Evolutionary conservation across 1,284 basidiomycete species (phyloP), one percentile per base, ranked within the genome.

Genomic region (Phellopilus nigrolimitatus): DNA sequence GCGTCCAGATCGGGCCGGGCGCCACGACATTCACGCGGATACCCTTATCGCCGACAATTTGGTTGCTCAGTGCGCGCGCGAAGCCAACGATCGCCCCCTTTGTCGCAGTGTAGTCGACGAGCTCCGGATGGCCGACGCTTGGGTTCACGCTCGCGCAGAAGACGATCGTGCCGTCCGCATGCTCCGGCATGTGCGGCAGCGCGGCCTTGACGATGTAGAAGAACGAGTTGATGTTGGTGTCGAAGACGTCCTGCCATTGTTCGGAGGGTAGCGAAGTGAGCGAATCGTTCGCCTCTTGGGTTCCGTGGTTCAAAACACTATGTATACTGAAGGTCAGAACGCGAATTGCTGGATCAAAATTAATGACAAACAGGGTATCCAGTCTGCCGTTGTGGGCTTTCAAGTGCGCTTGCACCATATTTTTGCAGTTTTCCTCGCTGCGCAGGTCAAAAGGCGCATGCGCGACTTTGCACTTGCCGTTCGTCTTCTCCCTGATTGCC

Each of bases 251-350:
- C 42, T 70, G 64, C 77, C 76, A 80, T 55, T 80, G 76, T 54
- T 75, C 68, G 6, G 69, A 66, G 9, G 67, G 57, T 5, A 80
- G 64, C 3, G 73, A 66, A 12, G 67, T 61, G 42, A 80, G 67
- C 53, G 74, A 66, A 10, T 66, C 61, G 53, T 75, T 69, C 36
- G 75, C 70, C 19, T 73, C 64, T 60, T 80, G 79, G 3, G 75
- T 76, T 1, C 71, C 77, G 45, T 76, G 72, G 61, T 80, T 80
- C 56, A 78, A 71, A 46, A 78, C 68, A 72, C 74, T n/a, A n/a
- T n/a, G n/a, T n/a, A 27, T 15, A 22, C 13, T 42, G n/a, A 21
- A 19, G 54, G 30, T 49, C 28, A 44, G n/a, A n/a, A 33, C 15
- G 17, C 6, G 15, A 30, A 47, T 47, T 25, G 8, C 44, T 36